A percentile compares a stretch with the other conserved stretches of the same genome.
These are phyloP conservation scores for Bolboschoenoplectus hybrid DNA, from an alignment of 202 grass and related monocot genomes.

Conservation along the genomic window DNA sequence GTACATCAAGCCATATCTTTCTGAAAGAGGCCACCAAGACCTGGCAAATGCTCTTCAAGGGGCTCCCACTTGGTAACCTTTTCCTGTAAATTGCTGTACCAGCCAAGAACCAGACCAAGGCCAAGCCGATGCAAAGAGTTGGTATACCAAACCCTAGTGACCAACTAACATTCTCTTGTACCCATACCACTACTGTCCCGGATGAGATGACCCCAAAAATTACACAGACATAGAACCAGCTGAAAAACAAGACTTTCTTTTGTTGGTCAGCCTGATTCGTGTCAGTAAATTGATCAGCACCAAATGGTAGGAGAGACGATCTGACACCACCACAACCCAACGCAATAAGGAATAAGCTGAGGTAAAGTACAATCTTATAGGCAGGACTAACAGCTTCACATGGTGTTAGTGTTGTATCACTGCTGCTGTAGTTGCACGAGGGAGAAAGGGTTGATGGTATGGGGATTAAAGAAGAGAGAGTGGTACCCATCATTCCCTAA, in stretches of 20 bases:
- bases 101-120: slow-evolving; percentile 55
- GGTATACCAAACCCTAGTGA: slow-evolving; percentile 77
- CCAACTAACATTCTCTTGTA: slow-evolving; percentile 90
- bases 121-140: slow-evolving; percentile 57
- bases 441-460: slow-evolving; percentile 17
- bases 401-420: slow-evolving; percentile 23
- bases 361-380: slow-evolving; percentile 44
- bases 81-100: slow-evolving; percentile 55
- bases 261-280: slow-evolving; percentile 45
- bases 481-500: slow-evolving; percentile 46
- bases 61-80: slow-evolving; percentile 62
- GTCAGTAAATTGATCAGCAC: slow-evolving; percentile 66
- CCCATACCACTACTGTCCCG: slow-evolving; percentile 74
- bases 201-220: slow-evolving; percentile 78
- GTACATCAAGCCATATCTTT: slow-evolving; percentile 59
- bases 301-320: slow-evolving; percentile 80
- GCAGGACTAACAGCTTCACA: slow-evolving; percentile 8
- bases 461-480: slow-evolving; percentile 38
- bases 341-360: slow-evolving; percentile 67
- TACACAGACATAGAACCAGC: slow-evolving; percentile 71
- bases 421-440: slow-evolving; percentile 23
- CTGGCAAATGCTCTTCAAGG: slow-evolving; percentile 68
- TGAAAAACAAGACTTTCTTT: slow-evolving; percentile 74
- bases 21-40: slow-evolving; percentile 69
- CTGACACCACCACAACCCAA: slow-evolving; percentile 71